Evolutionary conservation across 306 rosid species (phyloP), one percentile per base, ranked within the genome.

Genomic region (Clitoria ternatea): DNA sequence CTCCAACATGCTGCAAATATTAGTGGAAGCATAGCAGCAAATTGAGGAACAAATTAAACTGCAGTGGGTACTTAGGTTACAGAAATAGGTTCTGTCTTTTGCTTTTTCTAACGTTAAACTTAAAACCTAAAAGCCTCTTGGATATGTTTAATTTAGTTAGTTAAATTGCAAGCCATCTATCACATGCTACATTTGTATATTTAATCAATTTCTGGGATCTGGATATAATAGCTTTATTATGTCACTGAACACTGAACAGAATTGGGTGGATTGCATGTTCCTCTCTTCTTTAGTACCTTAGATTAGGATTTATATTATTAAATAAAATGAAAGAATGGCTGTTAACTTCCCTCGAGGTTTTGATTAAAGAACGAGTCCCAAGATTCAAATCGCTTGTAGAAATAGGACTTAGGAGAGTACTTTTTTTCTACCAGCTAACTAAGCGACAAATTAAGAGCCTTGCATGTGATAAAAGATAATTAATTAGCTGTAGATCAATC

Each of bases 1-100:
- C 47, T 80, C 83, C 85, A 78, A 82, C 81, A 70, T 78, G 75
- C 57, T 61, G 85, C 77, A 64, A 42, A 59, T 74, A 37, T 79
- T 32, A 59, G 45, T 74, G 77, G 75, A 52, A 49, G 57, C 27
- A 47, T 22, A 5, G n/a, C 27, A 18, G 52, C 72, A 22, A 29
- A 60, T 30, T 61, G 54, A 68, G 73, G 66, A 79, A 44, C 50
- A 74, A 9, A 37, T 35, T 40, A 9, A 48, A 67, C 48, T 17
- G 37, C 22, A 3, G 12, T 59, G 22, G 1, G 10, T n/a, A n/a
- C n/a, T n/a, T n/a, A n/a, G n/a, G n/a, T n/a, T n/a, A n/a, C n/a
- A n/a, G n/a, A n/a, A n/a, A n/a, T n/a, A n/a, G n/a, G n/a, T n/a
- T n/a, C n/a, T n/a, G n/a, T n/a, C n/a, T n/a, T n/a, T n/a, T n/a